Percentiles rank a stretch among this genome's conserved stretches.
Conservation (phyloP, 805 yeast genomes). For the Teunomyces funiuensis region DNA sequence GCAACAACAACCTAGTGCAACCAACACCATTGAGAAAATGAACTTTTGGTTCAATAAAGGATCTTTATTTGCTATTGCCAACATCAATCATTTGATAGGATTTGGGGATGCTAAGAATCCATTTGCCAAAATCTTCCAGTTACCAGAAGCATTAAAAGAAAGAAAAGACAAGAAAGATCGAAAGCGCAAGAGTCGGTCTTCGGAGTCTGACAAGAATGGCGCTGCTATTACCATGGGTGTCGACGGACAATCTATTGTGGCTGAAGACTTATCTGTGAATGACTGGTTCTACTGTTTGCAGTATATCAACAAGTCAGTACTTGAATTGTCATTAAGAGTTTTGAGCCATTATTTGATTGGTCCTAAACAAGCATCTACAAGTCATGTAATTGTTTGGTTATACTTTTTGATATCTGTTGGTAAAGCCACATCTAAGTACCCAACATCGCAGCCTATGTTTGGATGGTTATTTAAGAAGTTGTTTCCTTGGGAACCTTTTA, state of each 20-base stretch:
- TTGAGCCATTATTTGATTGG: constrained; percentile 65
- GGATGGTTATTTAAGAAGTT: constrained; percentile 52
- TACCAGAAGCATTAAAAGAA: constrained; percentile 71
- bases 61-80: constrained; percentile 72
- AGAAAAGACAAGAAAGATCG: constrained; percentile 71
- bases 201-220: constrained; percentile 16
- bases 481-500: constrained; percentile 69
- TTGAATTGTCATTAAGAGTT: constrained; percentile 69
- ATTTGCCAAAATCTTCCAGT: constrained; percentile 69
- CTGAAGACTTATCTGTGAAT: constrained; percentile 32
- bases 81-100: constrained; percentile 72
- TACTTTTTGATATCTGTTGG: constrained; percentile 69
- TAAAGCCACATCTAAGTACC: constrained; percentile 47
- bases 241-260: constrained; percentile 31
- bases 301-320: constrained; percentile 58
- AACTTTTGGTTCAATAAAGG: constrained; percentile 79
- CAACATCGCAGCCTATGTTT: constrained; percentile 48
- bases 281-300: constrained; percentile 62
- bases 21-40: constrained; percentile 45
- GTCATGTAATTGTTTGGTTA: constrained; percentile 76
- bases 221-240: constrained; percentile 18
- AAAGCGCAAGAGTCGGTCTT: constrained; percentile 46
- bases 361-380: constrained; percentile 66
- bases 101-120: constrained; percentile 77
- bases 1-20: constrained; percentile 12